phyloP scores from a whole-genome alignment of 306 rosid species.

The Begonia loranthoides region DNA sequence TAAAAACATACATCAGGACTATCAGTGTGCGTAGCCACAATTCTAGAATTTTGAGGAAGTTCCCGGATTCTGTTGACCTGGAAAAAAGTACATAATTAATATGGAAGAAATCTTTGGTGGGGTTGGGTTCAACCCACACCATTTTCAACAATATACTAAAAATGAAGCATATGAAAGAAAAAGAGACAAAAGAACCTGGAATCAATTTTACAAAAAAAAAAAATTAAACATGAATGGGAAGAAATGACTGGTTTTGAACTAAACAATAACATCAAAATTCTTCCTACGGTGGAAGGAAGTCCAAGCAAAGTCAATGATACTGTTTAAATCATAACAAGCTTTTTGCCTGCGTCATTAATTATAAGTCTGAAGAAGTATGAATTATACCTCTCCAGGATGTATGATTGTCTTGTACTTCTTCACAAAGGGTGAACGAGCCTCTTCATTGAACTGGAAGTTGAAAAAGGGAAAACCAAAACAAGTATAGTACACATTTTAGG shows the following conservation, averaged over 20 bases:
- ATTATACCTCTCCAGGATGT: constrained; percentile 94
- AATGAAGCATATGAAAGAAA: background rate
- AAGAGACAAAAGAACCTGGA: too few species aligned
- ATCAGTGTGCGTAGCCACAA: constrained; percentile 96
- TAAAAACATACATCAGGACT: constrained; percentile 73
- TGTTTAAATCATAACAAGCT: too few species aligned
- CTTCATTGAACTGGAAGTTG: constrained; percentile 59
- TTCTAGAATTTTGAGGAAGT: constrained; percentile 81
- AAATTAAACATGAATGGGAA: too few species aligned
- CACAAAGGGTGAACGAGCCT: constrained; percentile 97
- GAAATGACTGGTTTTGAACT: too few species aligned
- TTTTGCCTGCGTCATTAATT: too few species aligned
- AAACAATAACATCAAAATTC: too few species aligned
- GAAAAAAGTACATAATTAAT: constrained; percentile 12
- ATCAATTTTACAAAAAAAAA: too few species aligned
- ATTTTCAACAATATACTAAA: background rate
- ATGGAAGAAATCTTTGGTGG: too few species aligned
- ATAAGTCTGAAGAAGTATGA: background rate
- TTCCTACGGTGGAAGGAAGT: too few species aligned
- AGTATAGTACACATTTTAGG: background rate
- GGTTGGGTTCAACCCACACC: too few species aligned
- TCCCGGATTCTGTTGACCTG: constrained; percentile 98
- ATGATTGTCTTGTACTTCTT: constrained; percentile 98
- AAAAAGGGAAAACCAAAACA: background rate
- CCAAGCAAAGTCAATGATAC: too few species aligned